Evolutionary conservation across 1,139 yeast genomes (phyloP), one percentile per base, ranked within the genome.

Genomic region (Diutina sp.): DNA sequence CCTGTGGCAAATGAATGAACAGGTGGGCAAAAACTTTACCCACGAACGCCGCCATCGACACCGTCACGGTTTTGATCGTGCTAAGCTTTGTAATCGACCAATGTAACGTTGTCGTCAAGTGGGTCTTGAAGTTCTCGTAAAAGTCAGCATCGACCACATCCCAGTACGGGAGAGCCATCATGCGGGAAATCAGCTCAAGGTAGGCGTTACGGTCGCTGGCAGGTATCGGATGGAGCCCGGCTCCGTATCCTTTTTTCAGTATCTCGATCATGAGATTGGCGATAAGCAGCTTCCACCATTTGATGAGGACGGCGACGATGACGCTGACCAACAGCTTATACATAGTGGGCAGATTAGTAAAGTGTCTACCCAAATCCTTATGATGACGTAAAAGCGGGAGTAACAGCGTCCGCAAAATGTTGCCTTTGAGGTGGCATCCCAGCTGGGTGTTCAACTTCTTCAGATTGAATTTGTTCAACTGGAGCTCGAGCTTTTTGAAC

Each of bases 21-120:
- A 84, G 72, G 64, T 82, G 80, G 0, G 95, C 91, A 67, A 89
- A 80, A 0, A 85, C 79, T 65, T 89, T 88, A 11, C 96, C 96
- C n/a, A 85, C 75, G 64, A 88, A 87, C 2, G 95, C 95, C 30
- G 84, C 78, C 18, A 83, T 68, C 4, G 87, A 74, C 9, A 84
- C 68, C 0, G 91, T 77, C 7, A 85, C 70, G 8, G 75, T 75
- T 65, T 85, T 85, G 55, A 80, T 64, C 52, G 78, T 72, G 16
- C 85, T 72, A 62, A 76, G 66, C 58, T 80, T 77, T 54, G 72
- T 69, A 25, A 86, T 74, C 56, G 84, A 77, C 62, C 76, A 80
- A 54, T 78, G 82, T 58, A 87, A 69, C 0, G 96, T 87, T 45
- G 74, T 71, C 4, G 74, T 67, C 50, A 88, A 69, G 32, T 76